Evolutionary conservation across 2,329 filamentous ascomycete genomes (phyloP), one percentile per base, ranked within the genome.

Genomic region (Uncinocarpus reesii): DNA sequence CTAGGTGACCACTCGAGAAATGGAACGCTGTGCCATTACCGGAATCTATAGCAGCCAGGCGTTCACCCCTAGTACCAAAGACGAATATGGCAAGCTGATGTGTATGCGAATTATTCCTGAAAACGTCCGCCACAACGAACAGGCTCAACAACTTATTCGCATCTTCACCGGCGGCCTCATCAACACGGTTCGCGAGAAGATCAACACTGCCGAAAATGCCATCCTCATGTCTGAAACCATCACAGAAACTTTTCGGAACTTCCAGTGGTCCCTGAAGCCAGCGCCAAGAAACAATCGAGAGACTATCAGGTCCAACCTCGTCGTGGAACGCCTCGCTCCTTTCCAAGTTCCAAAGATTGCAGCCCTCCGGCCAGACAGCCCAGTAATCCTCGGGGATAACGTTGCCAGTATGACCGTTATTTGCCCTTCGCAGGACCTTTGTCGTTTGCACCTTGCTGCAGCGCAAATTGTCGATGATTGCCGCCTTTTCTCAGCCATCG

Each of bases 91-190:
- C 4, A 43, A 26, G 11, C 18, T 51, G 15, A 15, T 18, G 24
- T 21, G 29, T 26, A 38, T 44, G 15, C 43, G 45, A n/a, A 51
- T 51, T 32, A 29, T 51, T 29, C 49, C 49, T 7, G 10, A 32
- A 31, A 16, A 28, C 24, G 5, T 51, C 11, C 16, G 34, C 10
- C 10, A 35, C 10, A 40, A 51, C 24, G 28, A 31, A 8, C 5
- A 37, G 18, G 38, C 24, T 2, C 28, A 43, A 10, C 29, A 34
- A 10, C 45, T 48, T 26, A 41, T 41, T 32, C 31, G 32, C 2
- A 34, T 34, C 37, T 48, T 51, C 16, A 51, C 49, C 13, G 49
- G 49, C 5, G 43, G 44, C 13, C 43, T 32, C 1, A 35, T 51
- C 24, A 16, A 11, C 21, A 13, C 37, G 15, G 29, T 42, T 7